These are phyloP conservation scores for Cinnamomum chago DNA, from an alignment of 164 flowering plant genomes.

Conservation along the genomic window DNA sequence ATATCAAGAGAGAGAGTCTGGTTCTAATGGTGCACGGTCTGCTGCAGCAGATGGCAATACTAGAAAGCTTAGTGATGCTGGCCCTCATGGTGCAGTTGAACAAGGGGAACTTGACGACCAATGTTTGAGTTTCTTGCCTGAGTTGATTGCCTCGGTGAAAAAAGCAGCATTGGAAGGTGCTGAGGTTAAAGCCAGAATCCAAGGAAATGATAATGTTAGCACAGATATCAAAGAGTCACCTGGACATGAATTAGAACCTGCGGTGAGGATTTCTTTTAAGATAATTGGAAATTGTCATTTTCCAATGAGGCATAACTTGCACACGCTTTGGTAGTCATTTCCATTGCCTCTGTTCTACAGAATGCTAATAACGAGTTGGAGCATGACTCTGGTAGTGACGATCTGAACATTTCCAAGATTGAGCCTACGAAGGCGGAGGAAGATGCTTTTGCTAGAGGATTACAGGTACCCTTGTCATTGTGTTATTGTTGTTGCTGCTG, in stretches of 20 bases:
- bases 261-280: constrained; percentile 30
- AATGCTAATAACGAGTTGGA: constrained; percentile 43
- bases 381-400: constrained; percentile 58
- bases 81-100: constrained; percentile 23
- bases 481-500: background rate
- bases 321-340: background rate
- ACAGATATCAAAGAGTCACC: constrained; percentile 26
- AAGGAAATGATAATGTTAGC: constrained; percentile 26
- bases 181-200: constrained; percentile 30
- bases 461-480: constrained; percentile 57
- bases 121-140: constrained; percentile 55
- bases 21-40: constrained; percentile 20
- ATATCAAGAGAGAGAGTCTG: constrained; percentile 10
- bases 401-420: constrained; percentile 47
- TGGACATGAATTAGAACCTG: constrained; percentile 35
- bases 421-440: constrained; percentile 96
- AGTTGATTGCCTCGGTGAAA: constrained; percentile 69
- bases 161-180: constrained; percentile 49
- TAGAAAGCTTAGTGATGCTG: constrained; percentile 21
- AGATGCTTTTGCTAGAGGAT: constrained; percentile 83
- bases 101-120: constrained; percentile 20
- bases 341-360: constrained; percentile 28
- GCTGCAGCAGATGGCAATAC: constrained; percentile 21
- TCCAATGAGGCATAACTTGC: background rate
- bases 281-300: background rate